Percentiles rank a stretch among this genome's conserved stretches.
Conservation (phyloP, 1,284 basidiomycete species). For the Phellopilus nigrolimitatus region DNA sequence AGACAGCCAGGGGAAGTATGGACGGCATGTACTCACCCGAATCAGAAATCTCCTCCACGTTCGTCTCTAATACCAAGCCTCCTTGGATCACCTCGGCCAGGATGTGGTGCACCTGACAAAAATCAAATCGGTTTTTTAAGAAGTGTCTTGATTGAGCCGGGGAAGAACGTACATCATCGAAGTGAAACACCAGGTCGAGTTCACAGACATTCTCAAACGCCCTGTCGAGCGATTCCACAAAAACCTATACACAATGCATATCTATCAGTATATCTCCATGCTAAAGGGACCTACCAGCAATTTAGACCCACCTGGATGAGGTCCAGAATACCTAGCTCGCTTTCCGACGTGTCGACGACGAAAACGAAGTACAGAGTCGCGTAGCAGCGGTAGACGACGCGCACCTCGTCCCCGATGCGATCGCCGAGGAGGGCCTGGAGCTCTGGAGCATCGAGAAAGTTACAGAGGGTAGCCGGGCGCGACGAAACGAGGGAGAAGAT, state of each 20-base stretch:
- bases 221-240: constrained; percentile 94
- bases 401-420: constrained; percentile 51
- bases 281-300: not conserved
- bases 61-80: constrained; percentile 96
- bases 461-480: constrained; percentile 77
- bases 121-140: constrained; percentile 6
- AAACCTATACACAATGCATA: too few relatives aligned
- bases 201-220: constrained; percentile 99
- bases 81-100: constrained; percentile 95
- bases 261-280: too few relatives aligned
- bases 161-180: constrained; percentile 74
- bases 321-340: constrained; percentile 95
- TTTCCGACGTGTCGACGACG: constrained; percentile 87
- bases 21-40: constrained; percentile 49
- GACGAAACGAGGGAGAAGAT: constrained; percentile 82
- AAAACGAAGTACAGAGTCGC: constrained; percentile 98
- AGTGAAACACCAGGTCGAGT: constrained; percentile 97
- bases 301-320: constrained; percentile 82
- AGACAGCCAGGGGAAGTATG: not conserved
- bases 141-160: not conserved
- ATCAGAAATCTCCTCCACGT: constrained; percentile 84
- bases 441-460: constrained; percentile 90
- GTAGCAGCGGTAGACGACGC: constrained; percentile 86
- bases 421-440: constrained; percentile 70
- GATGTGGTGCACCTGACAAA: constrained; percentile 82